phyloP scores from a whole-genome alignment of 2,329 filamentous ascomycete species.

The Talaromyces piceae region DNA sequence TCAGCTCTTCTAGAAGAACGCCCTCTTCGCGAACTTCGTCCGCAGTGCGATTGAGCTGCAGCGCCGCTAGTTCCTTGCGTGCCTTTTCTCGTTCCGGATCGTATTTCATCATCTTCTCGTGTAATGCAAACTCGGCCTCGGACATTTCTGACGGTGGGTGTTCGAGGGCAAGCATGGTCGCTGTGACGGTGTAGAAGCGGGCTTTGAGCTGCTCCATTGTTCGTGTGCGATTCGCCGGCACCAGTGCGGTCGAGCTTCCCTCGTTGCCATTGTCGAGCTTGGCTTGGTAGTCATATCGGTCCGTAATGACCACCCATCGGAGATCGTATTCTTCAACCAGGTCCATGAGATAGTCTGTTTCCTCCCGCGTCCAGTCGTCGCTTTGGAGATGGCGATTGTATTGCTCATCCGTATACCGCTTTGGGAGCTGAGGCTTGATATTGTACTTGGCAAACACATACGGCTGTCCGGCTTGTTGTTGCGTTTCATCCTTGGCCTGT shows the following conservation, averaged over 20 bases:
- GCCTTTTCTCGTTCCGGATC: constrained; percentile 69
- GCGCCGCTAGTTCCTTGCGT: constrained; percentile 77
- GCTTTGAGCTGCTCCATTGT: constrained; percentile 86
- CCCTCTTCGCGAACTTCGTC: constrained; percentile 93
- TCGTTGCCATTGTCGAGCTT: constrained; percentile 19
- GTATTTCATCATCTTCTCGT: constrained; percentile 82
- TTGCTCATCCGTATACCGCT: constrained; percentile 73
- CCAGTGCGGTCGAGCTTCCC: constrained; percentile 25
- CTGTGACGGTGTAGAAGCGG: constrained; percentile 80
- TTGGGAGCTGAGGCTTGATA: constrained; percentile 66
- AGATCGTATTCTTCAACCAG: constrained; percentile 72
- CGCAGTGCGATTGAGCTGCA: constrained; percentile 67
- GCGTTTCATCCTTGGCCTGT: constrained; percentile 29
- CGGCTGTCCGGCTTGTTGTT: constrained; percentile 35
- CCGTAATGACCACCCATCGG: constrained; percentile 84
- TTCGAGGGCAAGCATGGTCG: constrained; percentile 71
- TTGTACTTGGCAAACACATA: constrained; percentile 79
- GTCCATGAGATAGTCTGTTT: constrained; percentile 84
- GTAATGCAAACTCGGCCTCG: constrained; percentile 68
- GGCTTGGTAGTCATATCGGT: constrained; percentile 69
- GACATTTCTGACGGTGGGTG: constrained; percentile 84
- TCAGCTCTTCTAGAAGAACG: constrained; percentile 78
- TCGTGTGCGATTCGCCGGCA: constrained; percentile 44
- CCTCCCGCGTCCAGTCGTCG: constrained; percentile 79
- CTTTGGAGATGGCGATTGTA: constrained; percentile 69